Base-by-base conservation (phyloP, 208 protist genomes). In the Leishmania lainsoni region DNA sequence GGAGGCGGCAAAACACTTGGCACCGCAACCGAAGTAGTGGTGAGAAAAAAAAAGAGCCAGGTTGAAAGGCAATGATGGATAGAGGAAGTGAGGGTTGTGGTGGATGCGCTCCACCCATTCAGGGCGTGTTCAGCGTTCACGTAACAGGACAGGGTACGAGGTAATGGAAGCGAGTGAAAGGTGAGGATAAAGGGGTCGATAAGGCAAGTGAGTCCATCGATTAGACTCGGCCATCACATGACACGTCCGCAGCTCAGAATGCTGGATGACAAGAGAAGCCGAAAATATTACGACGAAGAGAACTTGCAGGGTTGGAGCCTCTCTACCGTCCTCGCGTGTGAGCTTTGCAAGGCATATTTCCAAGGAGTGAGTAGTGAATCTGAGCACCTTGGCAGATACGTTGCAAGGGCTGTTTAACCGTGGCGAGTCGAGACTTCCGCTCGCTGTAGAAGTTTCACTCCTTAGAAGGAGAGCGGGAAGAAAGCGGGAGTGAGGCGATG, bases 111-210 rank as follows among this genome's bases (percentile, higher is more conserved):
- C 66, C 66, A n/a, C 35, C 69, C 39, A 73, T 73, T 22, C 69
- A 52, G 10, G 45, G 45, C 45, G 45, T 52, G 45, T 54, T 48
- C 35, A 52, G 69, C 26, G 52, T 76, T 56, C 61, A 12, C 22
- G 26, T 45, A 14, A 45, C 26, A 42, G 79, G 42, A 35, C 6
- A 52, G 42, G 42, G 78, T 77, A 49, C 69, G 68, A 75, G 51
- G 80, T n/a, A 73, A 68, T 22, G 51, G 32, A 45, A 61, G 29
- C 48, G 49, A 74, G 54, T 54, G 68, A 56, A 32, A 63, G 26
- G 26, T 20, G 66, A 39, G 3, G 48, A 79, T 58, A 42, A 63
- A 49, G 69, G 48, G 66, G 35, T 68, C 0, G 76, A 42, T 42
- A 14, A 49, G 49, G 39, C 26, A 75, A 26, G 39, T 48, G 69